Evolutionary conservation across 1,139 yeast species (phyloP).

Genomic region (Fermentozyma sake): DNA sequence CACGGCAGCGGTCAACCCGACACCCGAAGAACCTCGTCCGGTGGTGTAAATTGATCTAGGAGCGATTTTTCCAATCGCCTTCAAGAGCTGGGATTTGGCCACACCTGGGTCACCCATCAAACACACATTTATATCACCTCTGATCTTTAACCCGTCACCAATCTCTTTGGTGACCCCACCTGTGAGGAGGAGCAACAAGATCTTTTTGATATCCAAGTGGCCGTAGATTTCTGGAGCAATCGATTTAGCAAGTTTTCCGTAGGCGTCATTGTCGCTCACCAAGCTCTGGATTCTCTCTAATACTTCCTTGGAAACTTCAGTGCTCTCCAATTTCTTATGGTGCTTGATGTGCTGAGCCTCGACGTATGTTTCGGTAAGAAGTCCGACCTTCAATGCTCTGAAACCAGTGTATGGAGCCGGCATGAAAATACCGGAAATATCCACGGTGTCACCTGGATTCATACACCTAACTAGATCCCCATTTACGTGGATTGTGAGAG

Average conservation of each 20-base stretch:
- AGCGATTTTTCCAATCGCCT: constrained; percentile 87
- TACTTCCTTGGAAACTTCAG: constrained; percentile 55
- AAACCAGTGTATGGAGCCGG: constrained; percentile 97
- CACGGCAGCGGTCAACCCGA: constrained; percentile 98
- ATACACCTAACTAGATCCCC: constrained; percentile 85
- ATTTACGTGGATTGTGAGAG: constrained; percentile 76
- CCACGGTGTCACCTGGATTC: constrained; percentile 94
- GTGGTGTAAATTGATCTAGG: constrained; percentile 98
- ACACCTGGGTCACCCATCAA: constrained; percentile 99
- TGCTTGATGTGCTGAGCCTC: constrained; percentile 85
- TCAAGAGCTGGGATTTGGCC: constrained; percentile 93
- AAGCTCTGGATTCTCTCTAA: constrained; percentile 53
- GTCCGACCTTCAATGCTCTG: constrained; percentile 86
- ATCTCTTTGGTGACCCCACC: constrained; percentile 95
- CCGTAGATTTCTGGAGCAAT: constrained; percentile 99
- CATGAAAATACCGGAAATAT: constrained; percentile 84
- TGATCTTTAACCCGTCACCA: constrained; percentile 94
- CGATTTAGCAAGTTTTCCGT: constrained; percentile 76
- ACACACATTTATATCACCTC: constrained; percentile 96
- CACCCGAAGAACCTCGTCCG: constrained; percentile 98
- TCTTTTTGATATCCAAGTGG: constrained; percentile 89
- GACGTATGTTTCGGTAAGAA: constrained; percentile 88
- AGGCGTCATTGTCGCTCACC: constrained; percentile 57
- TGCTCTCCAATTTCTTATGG: constrained; percentile 79
- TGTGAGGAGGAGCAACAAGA: constrained; percentile 73